A percentile compares a stretch with the other conserved stretches of the same genome.
Conservation (phyloP, 164 flowering plant species). For the Stephania yunnanensis region DNA sequence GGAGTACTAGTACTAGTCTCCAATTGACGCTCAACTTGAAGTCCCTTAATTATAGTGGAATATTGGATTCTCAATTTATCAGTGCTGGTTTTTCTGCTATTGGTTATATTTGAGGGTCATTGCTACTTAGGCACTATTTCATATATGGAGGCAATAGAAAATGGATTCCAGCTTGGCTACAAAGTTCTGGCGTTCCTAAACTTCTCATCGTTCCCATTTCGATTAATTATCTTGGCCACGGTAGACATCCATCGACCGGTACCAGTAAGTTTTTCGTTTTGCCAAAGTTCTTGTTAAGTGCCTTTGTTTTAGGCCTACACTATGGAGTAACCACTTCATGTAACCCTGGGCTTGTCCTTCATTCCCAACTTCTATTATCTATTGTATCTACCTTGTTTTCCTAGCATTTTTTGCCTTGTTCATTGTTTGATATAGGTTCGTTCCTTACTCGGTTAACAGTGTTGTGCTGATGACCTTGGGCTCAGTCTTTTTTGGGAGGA, state of each 20-base stretch:
- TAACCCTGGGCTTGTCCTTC: constrained; percentile 9
- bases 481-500: constrained; percentile 8
- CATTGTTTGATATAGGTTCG: constrained; percentile 6
- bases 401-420: constrained; percentile 9
- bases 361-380: constrained; percentile 11
- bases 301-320: not conserved
- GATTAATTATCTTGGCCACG: not conserved
- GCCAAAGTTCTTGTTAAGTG: not conserved
- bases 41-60: not conserved
- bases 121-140: constrained; percentile 9
- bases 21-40: not conserved
- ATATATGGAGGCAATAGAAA: constrained; percentile 2
- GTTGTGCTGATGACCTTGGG: constrained; percentile 10
- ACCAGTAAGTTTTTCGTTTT: not conserved
- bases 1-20: not conserved
- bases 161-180: constrained; percentile 9
- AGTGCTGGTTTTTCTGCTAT: not conserved
- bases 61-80: not conserved
- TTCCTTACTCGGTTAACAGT: constrained; percentile 6
- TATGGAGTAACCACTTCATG: constrained; percentile 7
- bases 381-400: constrained; percentile 8
- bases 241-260: not conserved
- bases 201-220: constrained; percentile 1
- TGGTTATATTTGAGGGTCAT: constrained; percentile 8
- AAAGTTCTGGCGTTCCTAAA: constrained; percentile 5